Base-by-base conservation (phyloP, 192 early-diverging fungal species). In the Gryganskiella cystojenkinii region DNA sequence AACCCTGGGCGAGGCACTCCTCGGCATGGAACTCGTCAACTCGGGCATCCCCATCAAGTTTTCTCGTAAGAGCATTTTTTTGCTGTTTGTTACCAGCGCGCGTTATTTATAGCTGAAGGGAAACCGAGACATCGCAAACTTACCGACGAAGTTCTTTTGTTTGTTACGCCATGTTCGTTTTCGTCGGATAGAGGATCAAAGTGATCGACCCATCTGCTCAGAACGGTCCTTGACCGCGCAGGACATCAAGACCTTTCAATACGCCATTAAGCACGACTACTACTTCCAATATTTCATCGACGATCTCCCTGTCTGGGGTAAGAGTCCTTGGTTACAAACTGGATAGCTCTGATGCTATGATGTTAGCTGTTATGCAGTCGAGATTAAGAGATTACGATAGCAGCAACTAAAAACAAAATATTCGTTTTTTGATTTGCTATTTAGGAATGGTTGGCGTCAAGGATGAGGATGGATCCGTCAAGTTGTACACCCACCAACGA, bases 21-120 rank as follows among this genome's bases (percentile, higher is more conserved):
- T 91, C 43, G 93, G 93, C 53, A 87, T 93, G 84, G 90, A 93
- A 40, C 82, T 94, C 35, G 83, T 85, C 55, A 90, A 90, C 67
- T 82, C 89, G 33, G 93, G 93, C 24, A 86, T 93, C 37, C 82
- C 85, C 0, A 91, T 94, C 50, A 64, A 72, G n/a, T 94, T 88
- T 78, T 54, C 80, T 34, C 64, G 92, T 93, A 60, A 70, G 84
- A 64, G 2, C 3, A 17, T 20, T 43, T 11, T 40, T 37, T 27
- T 17, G 31, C 31, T 40, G 0, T 11, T 40, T 52, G 50, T 34
- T 5, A 19, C 22, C 33, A 34, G 30, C 30, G 17, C 15, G 10
- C 28, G 14, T 49, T 20, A 19, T 27, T 40, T 31, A 15, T 43
- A 51, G 30, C 27, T 40, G 20, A 37, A 40, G 24, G 2, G 15